Conservation (phyloP, 306 rosid species). For the Pterocarpus santalinus region DNA sequence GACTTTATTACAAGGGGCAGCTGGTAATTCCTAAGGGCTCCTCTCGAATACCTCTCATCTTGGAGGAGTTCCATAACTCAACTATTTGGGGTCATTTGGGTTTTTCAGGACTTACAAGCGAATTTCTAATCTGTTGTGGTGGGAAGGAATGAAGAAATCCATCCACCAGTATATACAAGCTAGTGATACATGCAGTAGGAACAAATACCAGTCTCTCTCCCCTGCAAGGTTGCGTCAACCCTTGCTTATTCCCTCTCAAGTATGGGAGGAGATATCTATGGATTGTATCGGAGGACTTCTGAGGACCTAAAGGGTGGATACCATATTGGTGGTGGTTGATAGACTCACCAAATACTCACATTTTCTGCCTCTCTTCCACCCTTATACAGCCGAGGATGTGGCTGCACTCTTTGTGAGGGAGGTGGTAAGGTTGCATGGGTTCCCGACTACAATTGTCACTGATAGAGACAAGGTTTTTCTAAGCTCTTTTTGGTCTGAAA, state of each 20-base stretch:
- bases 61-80: too few species aligned
- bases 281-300: background rate
- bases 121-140: too few species aligned
- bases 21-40: too few species aligned
- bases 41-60: too few species aligned
- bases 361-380: too few species aligned
- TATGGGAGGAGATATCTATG: background rate
- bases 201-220: background rate
- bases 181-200: fast-evolving
- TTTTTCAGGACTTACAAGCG: too few species aligned
- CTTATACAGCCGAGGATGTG: too few species aligned
- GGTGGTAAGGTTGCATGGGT: background rate
- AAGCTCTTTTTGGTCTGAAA: background rate
- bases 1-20: background rate
- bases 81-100: too few species aligned
- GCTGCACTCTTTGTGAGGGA: too few species aligned
- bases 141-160: background rate
- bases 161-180: too few species aligned
- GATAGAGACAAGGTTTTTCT: background rate
- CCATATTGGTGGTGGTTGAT: background rate
- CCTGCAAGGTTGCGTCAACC: background rate
- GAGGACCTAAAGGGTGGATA: background rate
- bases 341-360: too few species aligned
- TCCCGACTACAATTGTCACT: too few species aligned
- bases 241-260: background rate